Base-by-base conservation (phyloP, 2,329 filamentous ascomycete genomes). In the Aspergillus luchuensis region DNA sequence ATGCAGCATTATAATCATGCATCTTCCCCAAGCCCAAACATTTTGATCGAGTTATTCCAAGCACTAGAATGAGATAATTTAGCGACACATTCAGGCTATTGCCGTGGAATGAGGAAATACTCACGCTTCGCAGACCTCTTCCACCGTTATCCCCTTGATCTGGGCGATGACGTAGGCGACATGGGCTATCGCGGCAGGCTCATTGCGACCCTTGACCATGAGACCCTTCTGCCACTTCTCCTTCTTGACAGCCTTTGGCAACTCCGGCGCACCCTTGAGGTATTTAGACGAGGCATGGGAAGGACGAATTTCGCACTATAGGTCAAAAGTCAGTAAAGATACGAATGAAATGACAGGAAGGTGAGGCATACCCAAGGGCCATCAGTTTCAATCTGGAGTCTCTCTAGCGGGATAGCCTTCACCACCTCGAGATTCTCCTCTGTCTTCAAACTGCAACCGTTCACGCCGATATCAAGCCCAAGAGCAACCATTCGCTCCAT, bases 401-500 rank as follows among this genome's bases (percentile, higher is more conserved):
- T 81, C 58, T 93, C 87, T 10, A 99, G 80, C 10, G 88, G 90
- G 41, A 98, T 87, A 62, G 89, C 85, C 64, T 84, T 87, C 10
- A 97, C 92, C 2, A 97, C 93, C 13, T 85, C 88, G 43, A 96
- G 86, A 69, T 98, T 99, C 73, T 97, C 92, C 10, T 85, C 88
- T 5, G 92, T 98, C 83, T 98, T 99, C 81, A 99, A 86, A 70
- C 91, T 96, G 77, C 95, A 99, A 4, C 95, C 95, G 72, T 99
- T 99, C 62, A 97, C 87, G n/a, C 95, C 94, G 62, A 99, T 88
- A 76, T 97, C 89, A 57, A 97, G 85, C 0, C 93, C 94, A 49
- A 96, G 76, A 2, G 87, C 87, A 68, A 96, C 87, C 58, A 98
- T 80, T 66, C 91, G 86, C 58, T 84, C 80, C 89, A 97, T 94